Evolutionary conservation across 306 rosid species (phyloP).

Genomic region (Prunus kanzakura): DNA sequence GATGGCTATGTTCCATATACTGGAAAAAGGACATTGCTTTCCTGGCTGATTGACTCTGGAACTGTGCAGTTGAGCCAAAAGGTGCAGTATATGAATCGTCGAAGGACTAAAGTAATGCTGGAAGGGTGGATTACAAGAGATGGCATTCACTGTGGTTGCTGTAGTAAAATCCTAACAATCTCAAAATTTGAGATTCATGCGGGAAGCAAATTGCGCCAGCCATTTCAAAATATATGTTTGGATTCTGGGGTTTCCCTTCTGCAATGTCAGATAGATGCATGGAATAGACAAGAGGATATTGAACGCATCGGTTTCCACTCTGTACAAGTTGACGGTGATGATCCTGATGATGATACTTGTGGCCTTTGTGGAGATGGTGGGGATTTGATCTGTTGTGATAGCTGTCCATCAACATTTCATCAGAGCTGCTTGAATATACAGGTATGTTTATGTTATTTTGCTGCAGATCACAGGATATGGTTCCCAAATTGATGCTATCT

Average conservation of each 20-base stretch:
- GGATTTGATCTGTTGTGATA: slow-evolving; percentile 92
- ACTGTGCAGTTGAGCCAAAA: slow-evolving; percentile 77
- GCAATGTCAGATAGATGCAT: slow-evolving; percentile 88
- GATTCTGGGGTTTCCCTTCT: slow-evolving; percentile 90
- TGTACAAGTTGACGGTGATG: slow-evolving; percentile 71
- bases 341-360: slow-evolving; percentile 96
- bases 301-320: slow-evolving; percentile 63
- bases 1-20: slow-evolving; percentile 88
- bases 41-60: slow-evolving; percentile 89
- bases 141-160: slow-evolving; percentile 94
- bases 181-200: slow-evolving; percentile 95
- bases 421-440: slow-evolving; percentile 73
- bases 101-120: slow-evolving; percentile 66
- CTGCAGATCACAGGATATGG: slow-evolving; percentile 1
- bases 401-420: slow-evolving; percentile 97
- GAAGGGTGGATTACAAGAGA: slow-evolving; percentile 98
- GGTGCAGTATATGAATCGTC: slow-evolving; percentile 80
- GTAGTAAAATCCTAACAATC: slow-evolving; percentile 90
- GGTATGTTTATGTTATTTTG: slow-evolving; percentile 37
- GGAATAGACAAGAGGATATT: slow-evolving; percentile 70
- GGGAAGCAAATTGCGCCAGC: slow-evolving; percentile 88
- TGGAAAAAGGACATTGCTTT: slow-evolving; percentile 90
- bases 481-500: neutral
- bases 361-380: slow-evolving; percentile 97
- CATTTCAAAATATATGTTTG: slow-evolving; percentile 86